Percentiles rank a stretch among this genome's conserved stretches.
phyloP scores from a whole-genome alignment of 768 basidiomycete species.

The Antrodiella citrinella region DNA sequence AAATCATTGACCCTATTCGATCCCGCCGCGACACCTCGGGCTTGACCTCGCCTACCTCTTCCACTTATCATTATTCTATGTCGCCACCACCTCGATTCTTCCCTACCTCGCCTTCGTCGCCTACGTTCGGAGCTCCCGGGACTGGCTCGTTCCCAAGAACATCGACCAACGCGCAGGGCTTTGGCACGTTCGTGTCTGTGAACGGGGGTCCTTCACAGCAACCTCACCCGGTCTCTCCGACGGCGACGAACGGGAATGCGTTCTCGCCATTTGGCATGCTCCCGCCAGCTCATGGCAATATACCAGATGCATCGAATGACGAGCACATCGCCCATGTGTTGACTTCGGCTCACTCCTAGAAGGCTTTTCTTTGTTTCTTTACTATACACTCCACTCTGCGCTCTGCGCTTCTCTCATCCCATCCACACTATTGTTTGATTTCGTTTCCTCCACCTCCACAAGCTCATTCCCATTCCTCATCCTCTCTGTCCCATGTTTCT shows the following conservation, averaged over 20 bases:
- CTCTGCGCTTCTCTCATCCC: background rate
- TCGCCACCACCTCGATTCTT: constrained; percentile 30
- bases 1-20: constrained; percentile 18
- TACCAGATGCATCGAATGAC: constrained; percentile 22
- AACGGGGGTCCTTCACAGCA: constrained; percentile 6
- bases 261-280: constrained; percentile 32
- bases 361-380: background rate
- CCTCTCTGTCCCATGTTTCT: constrained; percentile 4
- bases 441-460: constrained; percentile 12
- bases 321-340: constrained; percentile 17
- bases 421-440: constrained; percentile 36
- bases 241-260: constrained; percentile 6
- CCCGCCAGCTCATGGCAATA: constrained; percentile 21
- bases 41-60: constrained; percentile 22
- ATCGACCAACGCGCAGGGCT: constrained; percentile 17
- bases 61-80: constrained; percentile 25
- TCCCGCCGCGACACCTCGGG: constrained; percentile 21
- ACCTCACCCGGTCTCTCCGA: background rate
- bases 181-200: constrained; percentile 18
- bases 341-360: constrained; percentile 18
- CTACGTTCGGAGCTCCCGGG: constrained; percentile 12
- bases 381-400: background rate
- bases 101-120: constrained; percentile 25
- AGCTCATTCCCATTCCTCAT: constrained; percentile 11
- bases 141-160: constrained; percentile 13